Evolutionary conservation across 1,284 basidiomycete species (phyloP), one percentile per base, ranked within the genome.

Genomic region (Mycena sp.): DNA sequence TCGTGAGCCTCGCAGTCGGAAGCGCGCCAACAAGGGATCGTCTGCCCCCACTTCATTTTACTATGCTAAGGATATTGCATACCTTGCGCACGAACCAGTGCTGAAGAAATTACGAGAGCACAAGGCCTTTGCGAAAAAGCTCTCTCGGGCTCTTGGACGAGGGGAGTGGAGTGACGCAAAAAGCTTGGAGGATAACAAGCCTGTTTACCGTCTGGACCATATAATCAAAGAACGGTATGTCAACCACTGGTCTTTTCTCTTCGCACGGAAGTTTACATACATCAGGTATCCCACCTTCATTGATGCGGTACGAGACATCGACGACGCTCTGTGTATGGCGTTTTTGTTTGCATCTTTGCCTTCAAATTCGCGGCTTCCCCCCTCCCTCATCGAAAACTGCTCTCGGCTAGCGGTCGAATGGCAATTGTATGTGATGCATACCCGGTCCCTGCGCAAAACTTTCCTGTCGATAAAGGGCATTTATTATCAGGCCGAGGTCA

Each of bases 381-480:
- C 94, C 4, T 87, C 93, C 53, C 87, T 99, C 61, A 89, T 98
- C 61, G 89, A 94, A 72, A 96, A 97, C 76, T 99, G 98, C 78
- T 84, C 92, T 40, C 89, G 94, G 49, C 85, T 99, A 38, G 88
- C 94, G 19, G 88, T 92, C 28, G 94, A 96, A 83, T 97, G 95
- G 95, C 94, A 98, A 77, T 83, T 98, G 41, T 99, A 97, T 80
- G 86, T 98, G 51, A 96, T 99, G 88, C 93, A 95, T 73, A 90
- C 94, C 1, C 87, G 86, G 70, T 86, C 92, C 10, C 84, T 99
- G 41, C 88, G 93, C 63, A 98, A 98, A 79, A 88, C 93, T 30
- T 99, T 99, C 81, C 84, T 99, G 61, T 97, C 95, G 53, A 98
- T 99, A 79, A 99, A 99, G 80, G 98, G 98, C 48, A 89, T 99